Base-by-base conservation (phyloP, 108 stramenopile species). In the Cyclotella choctawhatcheeana region DNA sequence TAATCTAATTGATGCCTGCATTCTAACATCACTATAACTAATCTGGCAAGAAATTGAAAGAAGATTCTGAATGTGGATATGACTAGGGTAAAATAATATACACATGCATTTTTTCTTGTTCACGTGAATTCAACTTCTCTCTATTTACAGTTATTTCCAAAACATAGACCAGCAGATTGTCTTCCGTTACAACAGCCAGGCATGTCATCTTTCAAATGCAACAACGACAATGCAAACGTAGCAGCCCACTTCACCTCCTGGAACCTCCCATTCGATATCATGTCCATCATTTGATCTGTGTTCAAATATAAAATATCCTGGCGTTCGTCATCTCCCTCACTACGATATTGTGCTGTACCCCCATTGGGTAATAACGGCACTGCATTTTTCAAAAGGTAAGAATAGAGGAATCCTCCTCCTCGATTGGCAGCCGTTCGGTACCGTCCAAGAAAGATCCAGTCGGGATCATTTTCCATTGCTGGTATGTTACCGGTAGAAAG, bases 211-310 rank as follows among this genome's bases (percentile, higher is more conserved):
- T 63, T 69, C 2, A 84, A 27, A 44, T 84, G 79, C 56, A 86
- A 33, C 30, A 89, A 58, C 26, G 85, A 77, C 3, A 89, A 48
- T 3, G 79, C 82, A 37, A 89, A 66, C 17, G 86, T 85, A 12
- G 86, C 88, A 12, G 84, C 82, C 88, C 88, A 89, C 61, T 89
- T 89, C 10, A 89, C 72, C 63, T 89, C 88, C 58, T 83, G 74
- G 60, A 89, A 89, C 22, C 59, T 63, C 17, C 82, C 88, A n/a
- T 71, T 51, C 32, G 76, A 61, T 25, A 86, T 17, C 12, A 72
- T 69, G 22, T 74, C 35, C 13, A 61, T 18, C 20, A 82, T 54
- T 51, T 87, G 77, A 25, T 79, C 52, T 43, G 37, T 25, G 4
- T 56, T 37, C 22, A 87, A 31, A 33, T 40, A 45, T 29, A 80